Evolutionary conservation across 768 basidiomycete genomes (phyloP).

Genomic region (Sistotremastrum suecicum): DNA sequence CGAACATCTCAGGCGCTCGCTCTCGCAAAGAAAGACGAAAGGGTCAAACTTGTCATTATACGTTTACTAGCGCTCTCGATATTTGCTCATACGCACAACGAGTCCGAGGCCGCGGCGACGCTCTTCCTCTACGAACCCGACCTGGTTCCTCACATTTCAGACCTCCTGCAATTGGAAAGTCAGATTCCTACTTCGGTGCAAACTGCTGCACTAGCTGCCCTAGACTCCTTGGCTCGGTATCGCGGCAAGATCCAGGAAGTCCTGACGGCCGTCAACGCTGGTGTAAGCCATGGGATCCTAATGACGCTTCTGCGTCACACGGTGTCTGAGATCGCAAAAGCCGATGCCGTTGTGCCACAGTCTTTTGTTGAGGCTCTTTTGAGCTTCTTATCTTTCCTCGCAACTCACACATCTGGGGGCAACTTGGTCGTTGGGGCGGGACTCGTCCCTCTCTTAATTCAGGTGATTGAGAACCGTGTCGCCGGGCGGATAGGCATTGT

Average conservation of each 20-base stretch:
- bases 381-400: slow-evolving; percentile 75
- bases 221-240: slow-evolving; percentile 84
- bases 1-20: slow-evolving; percentile 62
- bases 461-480: slow-evolving; percentile 69
- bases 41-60: slow-evolving; percentile 68
- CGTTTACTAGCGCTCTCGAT: slow-evolving; percentile 83
- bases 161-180: slow-evolving; percentile 71
- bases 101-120: slow-evolving; percentile 62
- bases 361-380: slow-evolving; percentile 75
- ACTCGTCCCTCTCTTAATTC: slow-evolving; percentile 75
- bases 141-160: slow-evolving; percentile 75
- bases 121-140: slow-evolving; percentile 95
- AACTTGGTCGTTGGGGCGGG: slow-evolving; percentile 95
- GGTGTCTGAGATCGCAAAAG: slow-evolving; percentile 53
- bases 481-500: slow-evolving; percentile 59
- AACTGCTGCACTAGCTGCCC: slow-evolving; percentile 73
- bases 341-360: slow-evolving; percentile 52
- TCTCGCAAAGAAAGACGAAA: slow-evolving; percentile 39
- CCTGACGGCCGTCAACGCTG: slow-evolving; percentile 80
- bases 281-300: slow-evolving; percentile 89
- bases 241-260: slow-evolving; percentile 76
- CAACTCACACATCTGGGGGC: slow-evolving; percentile 72
- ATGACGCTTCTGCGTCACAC: slow-evolving; percentile 82
- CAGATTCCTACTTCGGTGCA: slow-evolving; percentile 60
- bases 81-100: slow-evolving; percentile 76